These are phyloP conservation scores for Sequoiadendron giganteum DNA, from an alignment of 75 land plant species.

Conservation along the genomic window DNA sequence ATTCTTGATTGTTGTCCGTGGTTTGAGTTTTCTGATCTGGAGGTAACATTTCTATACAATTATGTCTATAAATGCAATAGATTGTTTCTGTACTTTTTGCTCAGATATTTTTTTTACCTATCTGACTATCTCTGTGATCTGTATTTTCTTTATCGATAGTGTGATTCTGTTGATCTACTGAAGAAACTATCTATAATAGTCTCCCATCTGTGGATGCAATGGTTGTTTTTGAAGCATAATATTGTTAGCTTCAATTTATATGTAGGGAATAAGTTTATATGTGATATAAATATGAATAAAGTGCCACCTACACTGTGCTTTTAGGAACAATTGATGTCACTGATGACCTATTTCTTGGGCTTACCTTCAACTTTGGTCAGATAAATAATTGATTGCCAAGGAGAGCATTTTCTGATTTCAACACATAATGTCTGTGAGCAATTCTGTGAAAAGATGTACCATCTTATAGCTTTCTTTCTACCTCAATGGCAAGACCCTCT, in stretches of 20 bases:
- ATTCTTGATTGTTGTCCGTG: slow-evolving; percentile 58
- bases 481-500: neutral
- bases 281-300: neutral
- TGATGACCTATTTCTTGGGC: neutral
- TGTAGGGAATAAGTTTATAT: neutral
- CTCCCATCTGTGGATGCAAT: neutral
- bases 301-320: neutral
- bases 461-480: neutral
- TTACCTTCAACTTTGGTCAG: neutral
- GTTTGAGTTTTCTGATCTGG: slow-evolving; percentile 58
- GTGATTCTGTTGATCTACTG: neutral
- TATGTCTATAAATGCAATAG: neutral
- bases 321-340: neutral
- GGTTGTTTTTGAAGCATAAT: neutral
- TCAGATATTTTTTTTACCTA: neutral
- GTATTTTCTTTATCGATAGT: neutral
- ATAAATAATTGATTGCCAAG: neutral
- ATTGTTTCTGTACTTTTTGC: neutral
- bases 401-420: neutral
- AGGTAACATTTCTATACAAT: slow-evolving; percentile 22
- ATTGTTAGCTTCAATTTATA: neutral
- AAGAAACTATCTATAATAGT: neutral
- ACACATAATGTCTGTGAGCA: neutral
- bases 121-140: neutral
- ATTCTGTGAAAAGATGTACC: neutral